These are phyloP conservation scores for Antrodiella citrinella DNA, from an alignment of 768 basidiomycete species.

Conservation along the genomic window DNA sequence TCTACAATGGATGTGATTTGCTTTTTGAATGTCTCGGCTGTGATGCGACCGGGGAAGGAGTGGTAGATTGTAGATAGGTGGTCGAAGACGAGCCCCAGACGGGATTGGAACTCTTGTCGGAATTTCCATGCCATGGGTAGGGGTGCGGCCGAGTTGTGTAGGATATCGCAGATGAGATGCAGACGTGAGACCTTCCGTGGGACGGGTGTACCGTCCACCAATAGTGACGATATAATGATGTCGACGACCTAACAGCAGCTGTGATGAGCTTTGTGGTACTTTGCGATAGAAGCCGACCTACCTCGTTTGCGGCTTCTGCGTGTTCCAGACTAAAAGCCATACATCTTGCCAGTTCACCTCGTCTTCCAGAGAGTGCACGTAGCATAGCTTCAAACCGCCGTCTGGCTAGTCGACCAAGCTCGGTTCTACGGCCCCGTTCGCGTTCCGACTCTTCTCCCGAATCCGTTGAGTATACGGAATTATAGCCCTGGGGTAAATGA, in stretches of 20 bases:
- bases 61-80: constrained; percentile 92
- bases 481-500: constrained; percentile 56
- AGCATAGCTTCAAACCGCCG: constrained; percentile 88
- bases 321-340: constrained; percentile 98
- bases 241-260: constrained; percentile 62
- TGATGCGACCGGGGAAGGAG: constrained; percentile 92
- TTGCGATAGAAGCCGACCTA: constrained; percentile 23
- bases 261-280: background rate
- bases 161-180: constrained; percentile 93
- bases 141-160: constrained; percentile 92
- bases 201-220: constrained; percentile 91
- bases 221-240: constrained; percentile 80
- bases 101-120: constrained; percentile 86
- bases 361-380: constrained; percentile 73
- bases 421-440: constrained; percentile 70
- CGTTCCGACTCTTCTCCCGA: constrained; percentile 91
- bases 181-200: constrained; percentile 94
- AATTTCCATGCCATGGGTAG: constrained; percentile 98
- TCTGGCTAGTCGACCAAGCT: constrained; percentile 71
- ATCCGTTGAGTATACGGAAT: constrained; percentile 86
- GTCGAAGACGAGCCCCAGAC: constrained; percentile 91
- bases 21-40: constrained; percentile 92
- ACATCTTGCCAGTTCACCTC: constrained; percentile 87
- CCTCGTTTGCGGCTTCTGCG: constrained; percentile 93
- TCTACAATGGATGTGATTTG: constrained; percentile 87